Conservation (phyloP, 495 filamentous ascomycete genomes). For the Halenospora varia region DNA sequence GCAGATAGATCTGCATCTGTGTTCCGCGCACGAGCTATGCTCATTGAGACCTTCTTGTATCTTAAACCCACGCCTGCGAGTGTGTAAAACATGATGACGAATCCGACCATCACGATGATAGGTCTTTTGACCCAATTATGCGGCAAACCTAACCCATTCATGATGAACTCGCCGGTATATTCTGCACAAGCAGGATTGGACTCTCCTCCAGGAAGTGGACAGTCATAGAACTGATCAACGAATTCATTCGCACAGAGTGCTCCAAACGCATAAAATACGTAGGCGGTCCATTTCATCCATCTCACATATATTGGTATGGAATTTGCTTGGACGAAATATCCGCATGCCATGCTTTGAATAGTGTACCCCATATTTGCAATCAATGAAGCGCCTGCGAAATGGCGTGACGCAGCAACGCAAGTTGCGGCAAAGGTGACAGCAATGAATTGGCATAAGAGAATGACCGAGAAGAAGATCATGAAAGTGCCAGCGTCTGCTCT, state of each 20-base stretch:
- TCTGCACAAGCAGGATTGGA: slow-evolving; percentile 58
- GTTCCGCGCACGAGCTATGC: slow-evolving; percentile 50
- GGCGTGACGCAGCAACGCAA: slow-evolving; percentile 54
- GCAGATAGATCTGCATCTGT: slow-evolving; percentile 51
- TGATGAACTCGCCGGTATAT: slow-evolving; percentile 64
- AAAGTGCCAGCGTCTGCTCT: slow-evolving; percentile 54
- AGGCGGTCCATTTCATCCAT: slow-evolving; percentile 64
- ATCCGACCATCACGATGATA: slow-evolving; percentile 55
- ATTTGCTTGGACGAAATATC: slow-evolving; percentile 66
- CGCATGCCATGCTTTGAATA: slow-evolving; percentile 65
- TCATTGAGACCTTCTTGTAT: slow-evolving; percentile 56
- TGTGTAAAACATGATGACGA: slow-evolving; percentile 52
- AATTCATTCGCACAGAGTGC: slow-evolving; percentile 69
- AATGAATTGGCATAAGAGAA: slow-evolving; percentile 62
- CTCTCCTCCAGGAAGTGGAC: slow-evolving; percentile 52
- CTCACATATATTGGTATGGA: slow-evolving; percentile 69
- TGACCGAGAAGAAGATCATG: slow-evolving; percentile 62
- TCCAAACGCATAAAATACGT: slow-evolving; percentile 63
- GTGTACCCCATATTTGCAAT: slow-evolving; percentile 69
- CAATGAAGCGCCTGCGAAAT: slow-evolving; percentile 58
- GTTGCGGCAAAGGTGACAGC: slow-evolving; percentile 57
- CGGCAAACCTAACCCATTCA: slow-evolving; percentile 60
- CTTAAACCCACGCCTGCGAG: slow-evolving; percentile 51
- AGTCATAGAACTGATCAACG: slow-evolving; percentile 60
- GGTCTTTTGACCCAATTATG: slow-evolving; percentile 58